Evolutionary conservation across 1,284 basidiomycete species (phyloP).

Genomic region (Boletus semigastroideus): DNA sequence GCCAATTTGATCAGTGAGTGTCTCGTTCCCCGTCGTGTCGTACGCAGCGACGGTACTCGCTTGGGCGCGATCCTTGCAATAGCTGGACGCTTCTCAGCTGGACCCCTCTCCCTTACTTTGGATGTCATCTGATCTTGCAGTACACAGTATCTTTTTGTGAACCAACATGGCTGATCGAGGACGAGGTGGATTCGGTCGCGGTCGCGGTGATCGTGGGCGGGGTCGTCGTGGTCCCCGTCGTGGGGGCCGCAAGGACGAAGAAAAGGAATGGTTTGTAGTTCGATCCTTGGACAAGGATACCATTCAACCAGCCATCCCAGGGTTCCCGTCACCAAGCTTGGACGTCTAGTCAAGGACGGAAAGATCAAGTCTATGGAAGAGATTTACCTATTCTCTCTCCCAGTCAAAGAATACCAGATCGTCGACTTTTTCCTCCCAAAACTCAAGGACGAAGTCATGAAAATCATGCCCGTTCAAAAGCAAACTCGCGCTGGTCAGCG

Average conservation of each 20-base stretch:
- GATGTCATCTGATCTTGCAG: slow-evolving; percentile 24
- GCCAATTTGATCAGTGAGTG: slow-evolving; percentile 38
- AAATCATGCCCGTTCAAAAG: slow-evolving; percentile 99
- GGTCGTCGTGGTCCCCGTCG: slow-evolving; percentile 91
- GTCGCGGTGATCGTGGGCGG: slow-evolving; percentile 81
- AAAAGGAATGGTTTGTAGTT: slow-evolving; percentile 92
- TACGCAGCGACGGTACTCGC: not conserved
- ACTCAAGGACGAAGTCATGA: slow-evolving; percentile 99
- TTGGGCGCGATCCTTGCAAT: not conserved
- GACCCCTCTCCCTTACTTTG: slow-evolving; percentile 18
- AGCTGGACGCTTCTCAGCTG: slow-evolving; percentile 17
- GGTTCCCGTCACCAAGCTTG: slow-evolving; percentile 99
- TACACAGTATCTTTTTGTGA: slow-evolving; percentile 26
- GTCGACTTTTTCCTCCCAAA: slow-evolving; percentile 97
- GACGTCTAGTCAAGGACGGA: slow-evolving; percentile 98
- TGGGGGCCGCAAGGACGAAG: slow-evolving; percentile 97
- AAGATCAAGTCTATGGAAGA: slow-evolving; percentile 99
- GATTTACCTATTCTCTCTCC: slow-evolving; percentile 99
- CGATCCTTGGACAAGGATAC: not conserved
- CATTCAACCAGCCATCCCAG: slow-evolving; percentile 40
- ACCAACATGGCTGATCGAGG: slow-evolving; percentile 78
- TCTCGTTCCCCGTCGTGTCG: slow-evolving; percentile 11
- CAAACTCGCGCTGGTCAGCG: slow-evolving; percentile 99
- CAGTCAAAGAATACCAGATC: slow-evolving; percentile 98
- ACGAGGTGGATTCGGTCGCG: slow-evolving; percentile 87